Base-by-base conservation (phyloP, 208 protist genomes). In the Wallacemonas sp. region DNA sequence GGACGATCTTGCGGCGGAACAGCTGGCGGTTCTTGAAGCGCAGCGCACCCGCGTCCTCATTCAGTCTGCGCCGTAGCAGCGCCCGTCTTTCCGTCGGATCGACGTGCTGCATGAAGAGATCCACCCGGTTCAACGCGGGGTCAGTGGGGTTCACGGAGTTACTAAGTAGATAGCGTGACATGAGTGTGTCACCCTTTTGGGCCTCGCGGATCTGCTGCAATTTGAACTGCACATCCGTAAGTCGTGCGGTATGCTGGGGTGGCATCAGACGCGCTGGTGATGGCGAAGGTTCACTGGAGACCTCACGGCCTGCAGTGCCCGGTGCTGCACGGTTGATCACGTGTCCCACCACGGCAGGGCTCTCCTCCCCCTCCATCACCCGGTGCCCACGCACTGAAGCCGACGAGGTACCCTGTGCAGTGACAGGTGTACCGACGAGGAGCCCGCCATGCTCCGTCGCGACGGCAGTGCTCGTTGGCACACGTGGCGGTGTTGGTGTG, bases 1-100 rank as follows among this genome's bases (percentile, higher is more conserved):
- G 60, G 55, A 93, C 79, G 4, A 97, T 44, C 72, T 94, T 97
- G 26, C 86, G 85, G n/a, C 68, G 68, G 54, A 80, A 86, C 27
- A 94, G 63, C 37, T 83, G 78, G 53, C 83, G 67, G 53, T 83
- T 90, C 38, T 80, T 76, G 67, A 85, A 79, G 19, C 85, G 75
- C 24, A 73, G 62, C 66, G 66, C 33, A 62, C 45, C 50, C 66
- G 33, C 37, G 57, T 30, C 27, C 39, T 38, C 34, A 15, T 46
- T 30, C 1, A 68, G 32, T 10, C 41, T 52, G 12, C 76, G 63
- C 32, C 65, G 71, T 36, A 46, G 60, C 21, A 63, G 50, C 33
- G 27, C 45, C 17, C 67, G 24, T 0, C 46, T 24, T 32, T 50
- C 9, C 10, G 44, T 27, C 8, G 54, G 52, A 42, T 78, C 65